Percentiles rank a stretch among this genome's conserved stretches.
Conservation (phyloP, 352 stramenopile species). For the Phytophthora constricta region DNA sequence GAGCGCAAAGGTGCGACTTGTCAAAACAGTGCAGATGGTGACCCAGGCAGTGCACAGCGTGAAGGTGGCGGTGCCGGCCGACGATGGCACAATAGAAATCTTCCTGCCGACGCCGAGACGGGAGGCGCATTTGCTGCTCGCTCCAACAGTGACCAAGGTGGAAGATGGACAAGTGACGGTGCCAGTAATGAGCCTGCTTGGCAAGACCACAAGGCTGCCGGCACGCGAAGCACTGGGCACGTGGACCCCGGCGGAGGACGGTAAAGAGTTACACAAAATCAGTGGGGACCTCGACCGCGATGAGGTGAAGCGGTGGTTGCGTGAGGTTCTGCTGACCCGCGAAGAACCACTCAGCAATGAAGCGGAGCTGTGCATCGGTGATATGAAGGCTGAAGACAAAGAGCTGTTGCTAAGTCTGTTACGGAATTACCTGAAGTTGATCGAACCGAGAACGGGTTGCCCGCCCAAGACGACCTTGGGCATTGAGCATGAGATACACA, state of each 20-base stretch:
- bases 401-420: not conserved
- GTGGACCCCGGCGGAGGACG: not conserved
- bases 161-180: not conserved
- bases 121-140: slow-evolving; percentile 5
- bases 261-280: not conserved
- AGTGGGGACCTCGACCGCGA: not conserved
- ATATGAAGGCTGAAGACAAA: slow-evolving; percentile 4
- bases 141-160: slow-evolving; percentile 8
- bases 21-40: not conserved
- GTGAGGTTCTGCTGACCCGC: not conserved
- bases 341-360: slow-evolving; percentile 6
- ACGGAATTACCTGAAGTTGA: not conserved
- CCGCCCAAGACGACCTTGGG: not conserved
- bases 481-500: slow-evolving; percentile 23
- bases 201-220: not conserved
- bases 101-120: not conserved
- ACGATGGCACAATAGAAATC: not conserved
- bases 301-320: not conserved
- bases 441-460: not conserved
- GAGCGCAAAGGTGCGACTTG: not conserved
- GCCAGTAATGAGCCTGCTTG: slow-evolving; percentile 2
- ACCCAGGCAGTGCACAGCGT: not conserved
- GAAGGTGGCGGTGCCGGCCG: slow-evolving; percentile 4
- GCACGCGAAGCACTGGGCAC: slow-evolving; percentile 1
- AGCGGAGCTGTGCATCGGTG: slow-evolving; percentile 1